These are phyloP conservation scores for Diaporthe ilicicola DNA, from an alignment of 2,329 filamentous ascomycete species.

Conservation along the genomic window DNA sequence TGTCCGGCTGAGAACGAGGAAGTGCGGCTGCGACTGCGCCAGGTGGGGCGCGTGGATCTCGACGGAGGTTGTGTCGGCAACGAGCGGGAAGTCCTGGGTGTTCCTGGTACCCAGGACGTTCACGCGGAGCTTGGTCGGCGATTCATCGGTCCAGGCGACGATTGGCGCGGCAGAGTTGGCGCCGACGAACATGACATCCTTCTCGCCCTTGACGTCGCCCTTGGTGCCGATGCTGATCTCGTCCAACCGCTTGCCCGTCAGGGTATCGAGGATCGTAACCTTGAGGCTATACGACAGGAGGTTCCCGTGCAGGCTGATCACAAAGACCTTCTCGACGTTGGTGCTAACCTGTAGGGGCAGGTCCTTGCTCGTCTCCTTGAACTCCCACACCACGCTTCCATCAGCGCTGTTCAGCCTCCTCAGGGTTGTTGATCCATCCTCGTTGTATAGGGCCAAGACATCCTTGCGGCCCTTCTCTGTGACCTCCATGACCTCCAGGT, in stretches of 20 bases:
- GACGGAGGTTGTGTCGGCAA: conserved; percentile 57
- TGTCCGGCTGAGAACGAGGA: conserved; percentile 83
- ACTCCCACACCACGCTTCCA: conserved; percentile 82
- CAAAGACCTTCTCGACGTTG: conserved; percentile 75
- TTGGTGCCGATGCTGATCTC: conserved; percentile 79
- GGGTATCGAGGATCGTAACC: conserved; percentile 75
- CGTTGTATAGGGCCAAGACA: conserved; percentile 72
- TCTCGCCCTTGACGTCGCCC: conserved; percentile 70
- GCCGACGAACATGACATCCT: conserved; percentile 78
- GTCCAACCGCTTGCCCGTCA: conserved; percentile 75
- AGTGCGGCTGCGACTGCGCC: conserved; percentile 78
- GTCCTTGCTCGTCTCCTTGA: conserved; percentile 73
- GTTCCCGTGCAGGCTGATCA: conserved; percentile 77
- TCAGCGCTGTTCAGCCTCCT: conserved; percentile 76
- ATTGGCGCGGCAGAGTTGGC: conserved; percentile 79
- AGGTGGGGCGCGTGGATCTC: conserved; percentile 79
- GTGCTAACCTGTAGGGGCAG: conserved; percentile 78
- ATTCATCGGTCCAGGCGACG: conserved; percentile 76
- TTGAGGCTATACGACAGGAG: conserved; percentile 79
- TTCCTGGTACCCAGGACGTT: conserved; percentile 73
- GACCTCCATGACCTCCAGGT: conserved; percentile 81
- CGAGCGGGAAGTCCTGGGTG: conserved; percentile 62
- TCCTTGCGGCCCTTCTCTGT: conserved; percentile 72
- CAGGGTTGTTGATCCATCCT: conserved; percentile 67
- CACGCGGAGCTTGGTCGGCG: conserved; percentile 70